Conservation (phyloP, 345 rosid genomes). For the Cochlearia excelsa region DNA sequence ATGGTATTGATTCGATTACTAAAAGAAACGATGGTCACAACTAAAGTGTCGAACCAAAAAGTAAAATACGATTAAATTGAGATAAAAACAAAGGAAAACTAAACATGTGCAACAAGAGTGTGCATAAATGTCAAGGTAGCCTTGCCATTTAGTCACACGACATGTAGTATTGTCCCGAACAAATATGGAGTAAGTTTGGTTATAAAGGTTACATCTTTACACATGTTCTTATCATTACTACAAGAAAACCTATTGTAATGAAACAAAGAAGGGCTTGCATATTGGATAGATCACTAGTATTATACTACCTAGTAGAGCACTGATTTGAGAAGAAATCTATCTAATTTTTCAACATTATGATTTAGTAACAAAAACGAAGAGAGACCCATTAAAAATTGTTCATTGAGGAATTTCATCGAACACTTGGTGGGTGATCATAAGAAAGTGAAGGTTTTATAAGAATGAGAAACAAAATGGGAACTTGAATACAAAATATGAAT, state of each 20-base stretch:
- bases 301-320: too few species aligned
- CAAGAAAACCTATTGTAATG: neutral
- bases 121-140: conserved; percentile 96
- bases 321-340: too few species aligned
- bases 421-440: too few species aligned
- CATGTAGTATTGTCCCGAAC: conserved; percentile 53
- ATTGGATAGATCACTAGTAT: too few species aligned
- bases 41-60: neutral
- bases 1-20: neutral
- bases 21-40: neutral
- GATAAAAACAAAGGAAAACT: conserved; percentile 6
- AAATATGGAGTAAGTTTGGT: conserved; percentile 1
- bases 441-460: too few species aligned
- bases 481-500: too few species aligned
- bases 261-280: neutral
- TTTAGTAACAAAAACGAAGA: too few species aligned
- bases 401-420: too few species aligned
- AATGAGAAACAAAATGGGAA: too few species aligned
- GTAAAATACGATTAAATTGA: neutral
- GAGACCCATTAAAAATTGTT: too few species aligned
- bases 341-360: too few species aligned
- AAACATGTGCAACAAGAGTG: conserved; percentile 93
- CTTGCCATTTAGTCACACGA: conserved; percentile 83
- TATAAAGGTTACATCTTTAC: neutral
- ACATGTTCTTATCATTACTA: neutral